Percentiles rank a stretch among this genome's conserved stretches.
These are phyloP conservation scores for Evernia prunastri DNA, from an alignment of 495 filamentous ascomycete species.

Conservation along the genomic window DNA sequence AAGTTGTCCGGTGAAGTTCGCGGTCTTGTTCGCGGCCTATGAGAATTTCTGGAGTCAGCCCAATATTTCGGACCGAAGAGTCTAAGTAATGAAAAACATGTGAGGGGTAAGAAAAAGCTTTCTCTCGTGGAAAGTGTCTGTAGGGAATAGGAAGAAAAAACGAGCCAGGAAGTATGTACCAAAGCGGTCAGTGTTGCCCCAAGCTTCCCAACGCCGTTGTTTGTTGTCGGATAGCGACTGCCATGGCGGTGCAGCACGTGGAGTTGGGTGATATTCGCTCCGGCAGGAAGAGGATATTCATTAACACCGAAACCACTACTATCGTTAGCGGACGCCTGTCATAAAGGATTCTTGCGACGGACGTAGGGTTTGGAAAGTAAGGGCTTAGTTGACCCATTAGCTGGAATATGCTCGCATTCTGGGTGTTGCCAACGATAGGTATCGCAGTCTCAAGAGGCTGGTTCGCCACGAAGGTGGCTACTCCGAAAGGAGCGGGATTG, in stretches of 20 bases:
- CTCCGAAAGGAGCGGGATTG: conserved; percentile 45
- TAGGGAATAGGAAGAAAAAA: not conserved
- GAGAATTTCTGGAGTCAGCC: not conserved
- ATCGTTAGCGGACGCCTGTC: not conserved
- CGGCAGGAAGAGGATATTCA: conserved; percentile 49
- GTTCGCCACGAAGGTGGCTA: conserved; percentile 47
- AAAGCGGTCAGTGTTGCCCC: conserved; percentile 29
- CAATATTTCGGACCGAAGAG: not conserved
- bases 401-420: conserved; percentile 49
- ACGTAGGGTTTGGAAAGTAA: conserved; percentile 25
- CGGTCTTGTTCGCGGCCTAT: conserved; percentile 25
- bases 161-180: not conserved
- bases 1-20: conserved; percentile 42
- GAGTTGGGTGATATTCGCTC: conserved; percentile 49
- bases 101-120: not conserved
- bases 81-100: not conserved
- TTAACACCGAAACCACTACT: conserved; percentile 46
- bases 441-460: conserved; percentile 51
- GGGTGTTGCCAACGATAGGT: conserved; percentile 44
- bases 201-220: conserved; percentile 29
- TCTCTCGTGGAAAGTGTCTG: not conserved
- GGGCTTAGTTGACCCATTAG: conserved; percentile 45
- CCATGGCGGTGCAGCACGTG: conserved; percentile 45
- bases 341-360: not conserved
- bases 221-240: conserved; percentile 37